Conservation (phyloP, 345 rosid genomes). For the Eutrema japonicum region DNA sequence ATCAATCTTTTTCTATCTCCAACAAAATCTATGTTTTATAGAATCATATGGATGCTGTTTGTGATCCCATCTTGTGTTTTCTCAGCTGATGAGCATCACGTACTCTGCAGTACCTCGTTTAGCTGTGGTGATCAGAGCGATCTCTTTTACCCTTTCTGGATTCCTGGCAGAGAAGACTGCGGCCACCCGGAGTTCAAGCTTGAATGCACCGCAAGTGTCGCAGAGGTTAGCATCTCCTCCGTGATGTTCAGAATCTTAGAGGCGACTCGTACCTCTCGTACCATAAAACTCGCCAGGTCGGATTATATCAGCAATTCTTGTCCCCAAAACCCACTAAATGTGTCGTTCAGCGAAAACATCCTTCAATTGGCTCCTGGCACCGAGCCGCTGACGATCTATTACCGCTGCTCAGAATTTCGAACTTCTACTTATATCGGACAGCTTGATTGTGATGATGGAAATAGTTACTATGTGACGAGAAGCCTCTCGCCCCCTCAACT, state of each 20-base stretch:
- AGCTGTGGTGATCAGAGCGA: not conserved
- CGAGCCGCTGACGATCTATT: slow-evolving; percentile 39
- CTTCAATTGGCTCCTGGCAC: not conserved
- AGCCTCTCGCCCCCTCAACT: not conserved
- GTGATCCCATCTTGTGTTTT: slow-evolving; percentile 22
- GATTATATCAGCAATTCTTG: slow-evolving; percentile 40
- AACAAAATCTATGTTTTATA: not conserved
- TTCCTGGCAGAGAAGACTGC: slow-evolving; percentile 19
- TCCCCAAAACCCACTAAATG: slow-evolving; percentile 2
- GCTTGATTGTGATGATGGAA: not conserved
- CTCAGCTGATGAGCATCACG: not conserved
- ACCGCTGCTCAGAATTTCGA: slow-evolving; percentile 22
- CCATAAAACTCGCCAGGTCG: slow-evolving; percentile 35
- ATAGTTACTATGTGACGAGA: slow-evolving; percentile 23
- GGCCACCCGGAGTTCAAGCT: slow-evolving; percentile 49
- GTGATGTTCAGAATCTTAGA: slow-evolving; percentile 39
- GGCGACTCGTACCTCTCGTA: not conserved
- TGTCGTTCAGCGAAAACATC: not conserved
- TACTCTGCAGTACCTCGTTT: slow-evolving; percentile 15
- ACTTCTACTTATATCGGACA: not conserved
- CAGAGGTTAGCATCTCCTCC: slow-evolving; percentile 31
- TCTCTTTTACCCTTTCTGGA: slow-evolving; percentile 48
- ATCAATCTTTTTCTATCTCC: slow-evolving; percentile 16
- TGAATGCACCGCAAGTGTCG: not conserved
- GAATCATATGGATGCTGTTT: not conserved